Base-by-base conservation (phyloP, 1,284 basidiomycete genomes). In the Rhodofomes roseus region DNA sequence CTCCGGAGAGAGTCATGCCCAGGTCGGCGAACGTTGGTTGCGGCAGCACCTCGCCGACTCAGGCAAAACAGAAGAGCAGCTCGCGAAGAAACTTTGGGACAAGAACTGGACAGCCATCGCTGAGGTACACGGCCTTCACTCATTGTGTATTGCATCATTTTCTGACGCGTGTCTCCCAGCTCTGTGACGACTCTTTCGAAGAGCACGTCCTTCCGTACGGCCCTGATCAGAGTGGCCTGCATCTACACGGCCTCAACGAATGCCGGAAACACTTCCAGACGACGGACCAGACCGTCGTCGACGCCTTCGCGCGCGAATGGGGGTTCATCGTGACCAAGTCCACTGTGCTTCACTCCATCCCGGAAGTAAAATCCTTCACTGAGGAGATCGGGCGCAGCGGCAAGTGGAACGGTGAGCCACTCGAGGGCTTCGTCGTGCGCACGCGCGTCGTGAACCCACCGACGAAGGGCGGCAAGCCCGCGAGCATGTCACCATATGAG, bases 181-280 rank as follows among this genome's bases (percentile, higher is more conserved):
- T 99, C 1, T 98, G 97, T 72, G 96, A 99, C 69, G 97, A 99
- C 74, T 84, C 83, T 0, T 99, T 99, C 70, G 97, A 99, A 68
- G 97, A 99, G 73, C 97, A 99, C 68, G 96, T 99, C 43, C 82
- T 99, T 0, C 80, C 87, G 0, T 97, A 96, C 68, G 77, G 91
- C 0, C 78, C 82, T 0, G 88, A 96, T 31, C 85, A 88, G 65
- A 93, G 95, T 0, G 97, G 97, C 1, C 85, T 99, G 1, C 94
- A 98, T 68, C 81, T 99, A 0, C 97, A 99, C 74, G 95, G 96
- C 2, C 79, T 99, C 56, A 98, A 98, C 70, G 75, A 80, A 57
- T 90, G 86, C 67, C 78, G 85, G 1, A 86, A 83, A 14, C 77
- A 78, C 2, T 97, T 99, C 73, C 73, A 75, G 14, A 98, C 96